Percentiles rank a stretch among this genome's conserved stretches.
These are phyloP conservation scores for Centrapalus pauciflorus DNA, from an alignment of 129 eudicot genomes.

Conservation along the genomic window DNA sequence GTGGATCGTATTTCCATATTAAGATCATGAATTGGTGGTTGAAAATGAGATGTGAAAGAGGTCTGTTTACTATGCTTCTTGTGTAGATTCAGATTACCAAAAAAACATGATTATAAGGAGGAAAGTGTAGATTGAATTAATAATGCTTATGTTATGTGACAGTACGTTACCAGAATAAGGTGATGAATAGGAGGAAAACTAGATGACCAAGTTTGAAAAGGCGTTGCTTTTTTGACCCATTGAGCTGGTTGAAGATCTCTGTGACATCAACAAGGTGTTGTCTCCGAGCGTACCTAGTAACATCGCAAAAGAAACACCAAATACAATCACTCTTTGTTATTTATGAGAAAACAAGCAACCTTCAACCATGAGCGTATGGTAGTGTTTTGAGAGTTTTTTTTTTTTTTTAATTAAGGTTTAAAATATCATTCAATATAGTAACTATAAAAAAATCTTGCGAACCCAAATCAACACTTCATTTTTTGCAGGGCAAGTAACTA, in stretches of 20 bases:
- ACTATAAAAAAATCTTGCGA: neutral
- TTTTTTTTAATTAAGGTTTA: neutral
- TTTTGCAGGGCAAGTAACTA: too few species aligned
- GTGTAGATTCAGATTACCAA: neutral
- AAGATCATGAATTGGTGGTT: neutral
- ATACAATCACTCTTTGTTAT: neutral
- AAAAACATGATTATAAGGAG: neutral
- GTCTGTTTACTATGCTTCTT: neutral
- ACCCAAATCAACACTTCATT: neutral
- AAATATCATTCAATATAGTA: neutral
- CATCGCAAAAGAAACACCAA: constrained; percentile 1
- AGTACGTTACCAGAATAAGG: constrained; percentile 77
- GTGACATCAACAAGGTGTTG: constrained; percentile 81
- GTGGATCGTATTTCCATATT: too few species aligned
- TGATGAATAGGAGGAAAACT: constrained; percentile 51
- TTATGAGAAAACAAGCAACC: too few species aligned
- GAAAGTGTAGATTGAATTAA: neutral
- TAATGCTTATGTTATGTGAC: neutral
- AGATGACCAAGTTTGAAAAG: constrained; percentile 70
- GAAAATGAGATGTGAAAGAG: neutral
- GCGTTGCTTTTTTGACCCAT: constrained; percentile 68
- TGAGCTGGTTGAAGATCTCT: constrained; percentile 70
- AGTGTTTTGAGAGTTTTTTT: neutral
- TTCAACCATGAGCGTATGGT: too few species aligned
- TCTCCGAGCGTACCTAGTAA: constrained; percentile 42